Evolutionary conservation across 1,139 yeast genomes (phyloP).

Genomic region (Kodamaea fungicola): DNA sequence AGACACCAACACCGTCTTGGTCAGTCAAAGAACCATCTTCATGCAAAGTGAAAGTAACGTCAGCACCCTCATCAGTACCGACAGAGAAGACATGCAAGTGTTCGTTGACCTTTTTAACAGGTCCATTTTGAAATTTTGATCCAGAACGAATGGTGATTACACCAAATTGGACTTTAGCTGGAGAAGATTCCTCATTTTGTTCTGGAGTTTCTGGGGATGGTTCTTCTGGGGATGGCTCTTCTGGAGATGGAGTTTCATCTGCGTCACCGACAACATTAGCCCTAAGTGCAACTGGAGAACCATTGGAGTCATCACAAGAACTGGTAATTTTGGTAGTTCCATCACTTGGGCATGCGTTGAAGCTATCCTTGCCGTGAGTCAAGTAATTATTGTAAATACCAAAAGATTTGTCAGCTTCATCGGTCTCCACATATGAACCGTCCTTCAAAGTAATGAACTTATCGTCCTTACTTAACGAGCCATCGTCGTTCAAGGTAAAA

Average conservation of each 20-base stretch:
- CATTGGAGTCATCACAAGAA: constrained; percentile 8
- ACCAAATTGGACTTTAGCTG: constrained; percentile 12
- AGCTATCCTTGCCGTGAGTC: constrained; percentile 11
- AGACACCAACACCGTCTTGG: constrained; percentile 25
- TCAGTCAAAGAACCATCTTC: constrained; percentile 26
- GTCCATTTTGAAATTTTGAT: constrained; percentile 17
- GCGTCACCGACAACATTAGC: constrained; percentile 1
- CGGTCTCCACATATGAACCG: constrained; percentile 11
- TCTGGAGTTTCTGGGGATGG: not conserved
- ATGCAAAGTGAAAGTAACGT: constrained; percentile 20
- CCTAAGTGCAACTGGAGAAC: constrained; percentile 12
- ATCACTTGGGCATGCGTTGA: constrained; percentile 19
- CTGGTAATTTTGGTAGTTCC: constrained; percentile 9
- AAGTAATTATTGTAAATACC: constrained; percentile 13
- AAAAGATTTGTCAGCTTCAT: constrained; percentile 16
- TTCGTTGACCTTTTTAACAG: constrained; percentile 24
- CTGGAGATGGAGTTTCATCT: constrained; percentile 1
- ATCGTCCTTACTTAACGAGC: constrained; percentile 16
- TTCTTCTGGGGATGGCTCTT: not conserved
- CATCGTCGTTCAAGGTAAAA: constrained; percentile 16
- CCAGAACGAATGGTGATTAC: constrained; percentile 21
- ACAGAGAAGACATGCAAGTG: constrained; percentile 33
- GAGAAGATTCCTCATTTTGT: not conserved
- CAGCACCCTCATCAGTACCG: constrained; percentile 28
- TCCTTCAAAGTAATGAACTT: constrained; percentile 13